Evolutionary conservation across 441 rosid species (phyloP).

Genomic region (Erodium chrysanthum): DNA sequence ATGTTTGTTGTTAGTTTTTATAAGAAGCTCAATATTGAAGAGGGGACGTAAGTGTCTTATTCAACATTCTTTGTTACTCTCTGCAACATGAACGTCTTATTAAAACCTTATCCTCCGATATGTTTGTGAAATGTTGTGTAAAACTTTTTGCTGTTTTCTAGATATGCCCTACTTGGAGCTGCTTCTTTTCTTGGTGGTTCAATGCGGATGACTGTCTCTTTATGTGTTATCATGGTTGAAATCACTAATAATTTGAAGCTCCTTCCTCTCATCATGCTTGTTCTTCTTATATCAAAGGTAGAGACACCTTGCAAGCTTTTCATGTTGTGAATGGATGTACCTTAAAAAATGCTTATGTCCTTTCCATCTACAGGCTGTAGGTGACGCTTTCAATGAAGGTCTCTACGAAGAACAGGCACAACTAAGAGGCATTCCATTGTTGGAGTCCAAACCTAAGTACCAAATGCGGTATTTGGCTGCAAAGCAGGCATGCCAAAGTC

Average conservation of each 20-base stretch:
- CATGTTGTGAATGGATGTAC: constrained; percentile 15
- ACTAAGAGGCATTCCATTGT: constrained; percentile 69
- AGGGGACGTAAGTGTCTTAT: constrained; percentile 81
- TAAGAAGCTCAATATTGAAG: constrained; percentile 87
- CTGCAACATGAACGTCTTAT: constrained; percentile 1
- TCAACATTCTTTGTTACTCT: not conserved
- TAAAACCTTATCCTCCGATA: too few species aligned
- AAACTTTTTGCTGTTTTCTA: constrained; percentile 27
- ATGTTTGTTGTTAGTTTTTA: constrained; percentile 87
- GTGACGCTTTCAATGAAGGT: constrained; percentile 98
- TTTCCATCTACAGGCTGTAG: constrained; percentile 65
- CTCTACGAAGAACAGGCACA: constrained; percentile 87
- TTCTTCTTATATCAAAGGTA: constrained; percentile 98
- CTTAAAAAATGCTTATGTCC: constrained; percentile 8
- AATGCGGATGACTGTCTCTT: constrained; percentile 95
- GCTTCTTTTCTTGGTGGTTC: constrained; percentile 99
- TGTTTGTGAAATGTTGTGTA: constrained; percentile 18
- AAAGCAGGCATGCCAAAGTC: constrained; percentile 74
- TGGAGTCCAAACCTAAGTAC: constrained; percentile 88
- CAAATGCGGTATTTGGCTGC: constrained; percentile 75
- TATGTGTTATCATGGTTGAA: constrained; percentile 97
- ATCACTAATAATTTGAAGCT: constrained; percentile 88
- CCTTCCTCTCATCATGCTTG: constrained; percentile 93
- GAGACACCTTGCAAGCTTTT: constrained; percentile 17
- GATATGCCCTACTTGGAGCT: constrained; percentile 95